phyloP scores from a whole-genome alignment of 2,329 filamentous ascomycete species.

The Aureobasidium sp. region DNA sequence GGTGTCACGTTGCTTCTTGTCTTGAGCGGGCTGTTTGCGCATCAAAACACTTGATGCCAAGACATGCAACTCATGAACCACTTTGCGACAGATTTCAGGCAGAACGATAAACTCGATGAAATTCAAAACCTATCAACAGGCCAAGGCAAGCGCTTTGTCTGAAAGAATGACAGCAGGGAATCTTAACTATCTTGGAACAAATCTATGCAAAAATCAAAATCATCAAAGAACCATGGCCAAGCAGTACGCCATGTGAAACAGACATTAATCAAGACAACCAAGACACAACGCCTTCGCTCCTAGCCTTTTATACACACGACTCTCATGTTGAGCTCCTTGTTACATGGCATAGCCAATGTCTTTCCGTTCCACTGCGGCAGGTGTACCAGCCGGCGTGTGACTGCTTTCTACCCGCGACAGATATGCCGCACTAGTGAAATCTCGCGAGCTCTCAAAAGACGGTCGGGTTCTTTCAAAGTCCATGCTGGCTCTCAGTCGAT shows the following conservation, averaged over 20 bases:
- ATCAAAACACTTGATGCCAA: slow-evolving; percentile 10
- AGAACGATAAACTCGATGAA: slow-evolving; percentile 1
- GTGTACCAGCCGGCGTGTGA: slow-evolving; percentile 15
- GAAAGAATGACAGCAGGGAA: slow-evolving; percentile 13
- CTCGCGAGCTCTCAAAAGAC: slow-evolving; percentile 71
- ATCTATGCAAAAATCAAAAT: slow-evolving; percentile 14
- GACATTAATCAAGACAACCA: slow-evolving; percentile 14
- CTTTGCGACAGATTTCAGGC: background rate
- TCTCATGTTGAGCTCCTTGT: background rate
- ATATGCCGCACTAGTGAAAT: slow-evolving; percentile 86
- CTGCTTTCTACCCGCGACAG: slow-evolving; percentile 67
- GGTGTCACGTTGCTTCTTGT: slow-evolving; percentile 9
- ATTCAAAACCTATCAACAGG: slow-evolving; percentile 12
- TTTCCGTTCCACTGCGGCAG: background rate
- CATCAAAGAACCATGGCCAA: slow-evolving; percentile 4
- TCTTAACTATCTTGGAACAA: slow-evolving; percentile 7
- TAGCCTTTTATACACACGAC: slow-evolving; percentile 7
- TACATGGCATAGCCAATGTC: slow-evolving; percentile 13
- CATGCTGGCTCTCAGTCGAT: slow-evolving; percentile 79
- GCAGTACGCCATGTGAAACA: background rate
- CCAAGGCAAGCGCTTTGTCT: slow-evolving; percentile 1
- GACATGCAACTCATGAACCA: background rate
- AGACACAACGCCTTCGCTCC: background rate
- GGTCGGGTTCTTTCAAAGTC: slow-evolving; percentile 67
- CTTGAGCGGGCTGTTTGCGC: slow-evolving; percentile 1